Evolutionary conservation across 805 yeast genomes (phyloP), one percentile per base, ranked within the genome.

Genomic region (Wickerhamomyces alni): DNA sequence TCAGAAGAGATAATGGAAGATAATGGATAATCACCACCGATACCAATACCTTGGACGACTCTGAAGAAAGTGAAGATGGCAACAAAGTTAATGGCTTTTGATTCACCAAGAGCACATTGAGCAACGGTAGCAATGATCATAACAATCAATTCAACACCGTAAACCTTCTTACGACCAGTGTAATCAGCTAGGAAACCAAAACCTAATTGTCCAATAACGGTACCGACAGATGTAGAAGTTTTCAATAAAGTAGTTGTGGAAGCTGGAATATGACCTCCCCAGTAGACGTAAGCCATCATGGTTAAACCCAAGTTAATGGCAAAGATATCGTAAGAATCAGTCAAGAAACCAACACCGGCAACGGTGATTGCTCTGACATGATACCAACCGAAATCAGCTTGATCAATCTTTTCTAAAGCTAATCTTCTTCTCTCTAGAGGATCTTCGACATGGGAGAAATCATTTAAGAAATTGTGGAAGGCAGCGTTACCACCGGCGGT

Each of bases 21-120:
- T 56, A 88, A 73, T 51, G 96, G 96, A 63, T 87, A 87, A 69
- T 87, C 96, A 74, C 96, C 96, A 70, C 96, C 96, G 54, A 87
- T 88, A 78, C 96, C 96, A 54, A 88, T 82, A 73, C 96, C 96
- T 87, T 81, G 82, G 47, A 87, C 58, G 50, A 87, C 80, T 77
- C 96, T 83, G 68, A 79, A 81, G 57, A 82, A 80, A 10, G 81
- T 66, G 46, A 88, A 70, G 37, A 86, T 71, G 33, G 93, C 95
- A 41, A 77, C 75, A 55, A 87, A 82, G 57, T 70, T 73, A 44
- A 87, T 66, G 48, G 82, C 93, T 19, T 85, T 75, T 19, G 95
- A 76, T 9, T 62, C 55, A 55, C 95, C 96, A 34, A 82, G 48
- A 44, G 74, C 63, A 69, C 91, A 80, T 70, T 87, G 96, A 47